phyloP scores from a whole-genome alignment of 352 stramenopile species.

The Halophytophthora batemanensis region DNA sequence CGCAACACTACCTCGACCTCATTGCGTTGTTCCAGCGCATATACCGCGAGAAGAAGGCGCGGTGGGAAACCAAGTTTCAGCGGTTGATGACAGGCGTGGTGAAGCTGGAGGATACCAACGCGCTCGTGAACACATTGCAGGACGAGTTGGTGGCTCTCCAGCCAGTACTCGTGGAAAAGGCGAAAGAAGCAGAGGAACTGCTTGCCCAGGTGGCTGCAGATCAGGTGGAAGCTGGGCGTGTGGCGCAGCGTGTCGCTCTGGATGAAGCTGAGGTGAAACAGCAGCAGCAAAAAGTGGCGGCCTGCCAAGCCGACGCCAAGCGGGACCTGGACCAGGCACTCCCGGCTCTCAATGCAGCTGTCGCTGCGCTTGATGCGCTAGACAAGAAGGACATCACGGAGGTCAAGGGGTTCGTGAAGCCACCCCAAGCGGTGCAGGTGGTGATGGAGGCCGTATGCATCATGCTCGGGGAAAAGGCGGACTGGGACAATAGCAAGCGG shows the following conservation, averaged over 20 bases:
- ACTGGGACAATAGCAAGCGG: slow-evolving; percentile 85
- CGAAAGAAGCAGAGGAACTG: slow-evolving; percentile 59
- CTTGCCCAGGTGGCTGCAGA: slow-evolving; percentile 59
- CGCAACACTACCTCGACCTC: slow-evolving; percentile 89
- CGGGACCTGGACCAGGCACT: slow-evolving; percentile 69
- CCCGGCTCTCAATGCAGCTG: slow-evolving; percentile 69
- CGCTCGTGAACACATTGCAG: slow-evolving; percentile 53
- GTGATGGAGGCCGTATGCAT: slow-evolving; percentile 89
- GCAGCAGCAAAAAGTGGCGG: slow-evolving; percentile 57
- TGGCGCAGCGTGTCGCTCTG: slow-evolving; percentile 46
- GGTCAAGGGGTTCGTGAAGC: slow-evolving; percentile 85
- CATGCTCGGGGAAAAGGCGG: slow-evolving; percentile 79
- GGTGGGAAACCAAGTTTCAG: slow-evolving; percentile 43
- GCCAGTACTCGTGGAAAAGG: slow-evolving; percentile 60
- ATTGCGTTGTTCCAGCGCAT: slow-evolving; percentile 86
- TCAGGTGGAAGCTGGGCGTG: slow-evolving; percentile 45
- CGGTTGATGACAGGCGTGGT: slow-evolving; percentile 60
- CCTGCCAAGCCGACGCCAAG: slow-evolving; percentile 70
- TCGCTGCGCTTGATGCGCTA: slow-evolving; percentile 71
- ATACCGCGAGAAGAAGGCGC: slow-evolving; percentile 47
- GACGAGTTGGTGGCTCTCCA: slow-evolving; percentile 85
- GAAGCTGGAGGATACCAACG: slow-evolving; percentile 74
- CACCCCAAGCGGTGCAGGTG: slow-evolving; percentile 74
- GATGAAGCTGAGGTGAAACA: slow-evolving; percentile 67
- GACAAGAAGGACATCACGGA: slow-evolving; percentile 88